Conservation (phyloP, 2,329 filamentous ascomycete genomes). For the Neophaeococcomyces aloes region DNA sequence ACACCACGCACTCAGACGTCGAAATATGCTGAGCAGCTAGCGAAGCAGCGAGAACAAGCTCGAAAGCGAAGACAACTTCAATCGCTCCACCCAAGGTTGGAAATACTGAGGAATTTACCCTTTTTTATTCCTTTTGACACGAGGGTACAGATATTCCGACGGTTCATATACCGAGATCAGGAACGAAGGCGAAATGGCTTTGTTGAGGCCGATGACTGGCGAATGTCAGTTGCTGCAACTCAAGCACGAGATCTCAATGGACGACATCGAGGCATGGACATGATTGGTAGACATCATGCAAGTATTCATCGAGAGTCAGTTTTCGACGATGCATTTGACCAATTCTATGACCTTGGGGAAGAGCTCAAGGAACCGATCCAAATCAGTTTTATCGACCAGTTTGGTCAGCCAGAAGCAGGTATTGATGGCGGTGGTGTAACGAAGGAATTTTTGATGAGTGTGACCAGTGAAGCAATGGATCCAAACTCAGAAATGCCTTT, state of each 20-base stretch:
- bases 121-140: constrained; percentile 92
- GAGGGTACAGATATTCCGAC: constrained; percentile 80
- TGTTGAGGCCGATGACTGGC: constrained; percentile 65
- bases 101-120: constrained; percentile 90
- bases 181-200: constrained; percentile 56
- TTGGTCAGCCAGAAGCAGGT: constrained; percentile 74
- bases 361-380: constrained; percentile 89
- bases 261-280: constrained; percentile 30
- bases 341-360: constrained; percentile 72
- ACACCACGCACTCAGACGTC: constrained; percentile 15
- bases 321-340: constrained; percentile 74
- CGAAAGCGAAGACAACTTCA: constrained; percentile 61
- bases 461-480: constrained; percentile 75
- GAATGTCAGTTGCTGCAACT: constrained; percentile 46
- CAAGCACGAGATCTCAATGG: constrained; percentile 33
- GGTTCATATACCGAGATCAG: constrained; percentile 83
- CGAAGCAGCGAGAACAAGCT: constrained; percentile 37
- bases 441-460: constrained; percentile 87
- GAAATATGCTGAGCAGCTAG: constrained; percentile 12
- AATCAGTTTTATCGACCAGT: constrained; percentile 91
- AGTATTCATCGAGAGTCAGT: constrained; percentile 67
- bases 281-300: constrained; percentile 56
- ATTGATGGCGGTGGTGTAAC: constrained; percentile 96
- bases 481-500: constrained; percentile 45
- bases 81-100: constrained; percentile 71